Base-by-base conservation (phyloP, 2,329 filamentous ascomycete genomes). In the Emergomyces orientalis region DNA sequence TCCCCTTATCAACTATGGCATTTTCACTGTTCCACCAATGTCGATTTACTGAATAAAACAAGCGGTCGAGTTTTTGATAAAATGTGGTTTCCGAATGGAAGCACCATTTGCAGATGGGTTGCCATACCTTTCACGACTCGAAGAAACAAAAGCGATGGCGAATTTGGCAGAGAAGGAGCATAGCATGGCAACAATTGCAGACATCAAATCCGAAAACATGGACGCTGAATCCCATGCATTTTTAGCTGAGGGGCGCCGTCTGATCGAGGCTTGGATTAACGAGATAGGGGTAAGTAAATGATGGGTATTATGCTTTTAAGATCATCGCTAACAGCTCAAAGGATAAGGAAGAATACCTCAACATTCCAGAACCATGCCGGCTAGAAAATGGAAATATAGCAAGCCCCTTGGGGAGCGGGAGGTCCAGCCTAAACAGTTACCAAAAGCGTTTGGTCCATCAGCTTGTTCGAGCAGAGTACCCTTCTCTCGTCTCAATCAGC, bases 381-480 rank as follows among this genome's bases (percentile, higher is more conserved):
- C 32, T 25, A 7, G 34, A 41, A 39, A 25, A 7, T 37, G n/a
- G 34, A 7, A 57, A 27, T 22, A 41, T 8, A 22, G 54, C 34
- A 39, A 47, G 43, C 54, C 54, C 14, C 52, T 61, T 61, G 67
- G 64, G 32, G 56, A 71, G 43, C 9, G 34, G 54, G 34, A 57
- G 32, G 13, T 57, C 39, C 14, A 17, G 5, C n/a, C 34, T 86
- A 32, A 84, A 80, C 64, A 78, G 80, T 0, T 88, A 83, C 67
- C 86, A 89, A 70, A 84, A 86, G 70, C 79, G 84, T 41, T 77
- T 89, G 6, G 80, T 89, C 0, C 84, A 89, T 69, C 86, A 88
- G 67, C 76, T 88, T 14, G 79, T 89, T n/a, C 79, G 84, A 14
- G 80, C 80, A 17, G 86, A 88, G 66, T 89, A 76, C 62, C 76